Base-by-base conservation (phyloP, 495 filamentous ascomycete species). In the Hyaloscypha hepaticicola region DNA sequence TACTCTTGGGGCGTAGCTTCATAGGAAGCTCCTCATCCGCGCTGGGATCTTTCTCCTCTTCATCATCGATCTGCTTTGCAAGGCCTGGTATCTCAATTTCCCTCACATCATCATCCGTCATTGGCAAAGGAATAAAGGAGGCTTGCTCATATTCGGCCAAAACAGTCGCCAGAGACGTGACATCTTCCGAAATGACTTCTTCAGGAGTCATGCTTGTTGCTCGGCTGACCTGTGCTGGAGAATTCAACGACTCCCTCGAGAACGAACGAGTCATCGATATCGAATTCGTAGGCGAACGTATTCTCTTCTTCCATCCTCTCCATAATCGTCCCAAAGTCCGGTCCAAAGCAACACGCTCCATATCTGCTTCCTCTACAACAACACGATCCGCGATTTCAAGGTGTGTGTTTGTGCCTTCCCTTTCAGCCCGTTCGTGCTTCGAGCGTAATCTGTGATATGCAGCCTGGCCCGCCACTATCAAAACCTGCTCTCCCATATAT, bases 251-350 rank as follows among this genome's bases (percentile, higher is more conserved):
- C 60, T 83, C 80, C 55, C 78, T 26, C 6, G 71, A 71, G 27
- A 73, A 70, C 2, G 69, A 68, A 2, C 69, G 66, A 49, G 25
- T 49, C 63, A 70, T 65, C 16, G 71, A 71, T 3, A 69, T 53
- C 0, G 69, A 71, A 11, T 24, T 66, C 4, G 51, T 70, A 6
- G 82, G 80, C 21, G 79, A 79, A 38, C 88, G 83, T 64, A 90
- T 83, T 63, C 87, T 87, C 77, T 96, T 96, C 72, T 93, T 90
- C 96, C 96, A 99, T 31, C 91, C 89, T 69, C 96, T 86, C 96
- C 96, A 99, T 31, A 98, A 76, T 34, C 94, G 81, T 16, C 96
- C 93, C 3, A 99, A 77, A 14, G 91, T 93, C 49, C 90, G 82
- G 72, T 95, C 92, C 61, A 98, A 79, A 5, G 94, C 95, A 64